Conservation (phyloP, 495 filamentous ascomycete genomes). For the Bryoglossum gracile region DNA sequence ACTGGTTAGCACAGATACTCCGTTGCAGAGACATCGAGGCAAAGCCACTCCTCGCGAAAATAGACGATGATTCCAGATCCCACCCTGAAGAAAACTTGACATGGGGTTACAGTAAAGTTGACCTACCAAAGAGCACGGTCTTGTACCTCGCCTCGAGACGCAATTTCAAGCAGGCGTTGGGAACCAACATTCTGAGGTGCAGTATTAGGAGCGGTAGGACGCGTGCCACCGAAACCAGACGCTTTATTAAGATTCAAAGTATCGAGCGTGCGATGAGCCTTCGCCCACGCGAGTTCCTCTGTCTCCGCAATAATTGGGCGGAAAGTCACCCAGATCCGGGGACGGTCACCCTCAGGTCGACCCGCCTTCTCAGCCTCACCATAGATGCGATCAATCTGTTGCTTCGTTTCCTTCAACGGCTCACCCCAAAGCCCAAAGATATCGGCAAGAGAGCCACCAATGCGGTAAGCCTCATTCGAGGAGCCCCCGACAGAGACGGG, state of each 20-base stretch:
- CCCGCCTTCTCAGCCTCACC: slow-evolving; percentile 41
- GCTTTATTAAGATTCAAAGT: slow-evolving; percentile 30
- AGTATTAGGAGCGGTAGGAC: slow-evolving; percentile 28
- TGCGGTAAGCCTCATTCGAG: slow-evolving; percentile 44
- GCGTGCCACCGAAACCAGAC: slow-evolving; percentile 27
- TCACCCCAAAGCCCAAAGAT: slow-evolving; percentile 53
- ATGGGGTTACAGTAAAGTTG: too few relatives aligned
- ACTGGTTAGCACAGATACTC: too few relatives aligned
- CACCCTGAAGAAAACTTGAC: too few relatives aligned
- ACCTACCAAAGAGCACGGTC: slow-evolving; percentile 48
- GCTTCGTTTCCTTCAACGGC: slow-evolving; percentile 46
- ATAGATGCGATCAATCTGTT: slow-evolving; percentile 48
- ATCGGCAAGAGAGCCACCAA: slow-evolving; percentile 44
- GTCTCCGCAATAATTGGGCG: slow-evolving; percentile 48
- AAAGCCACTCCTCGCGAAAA: too few relatives aligned
- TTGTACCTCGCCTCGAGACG: slow-evolving; percentile 44
- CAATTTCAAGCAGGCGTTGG: slow-evolving; percentile 45
- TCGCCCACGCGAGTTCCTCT: slow-evolving; percentile 46
- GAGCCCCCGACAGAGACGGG: slow-evolving; percentile 47
- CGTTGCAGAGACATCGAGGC: too few relatives aligned
- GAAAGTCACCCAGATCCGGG: slow-evolving; percentile 51
- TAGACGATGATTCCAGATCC: too few relatives aligned
- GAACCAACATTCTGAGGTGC: slow-evolving; percentile 48
- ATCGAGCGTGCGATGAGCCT: slow-evolving; percentile 42
- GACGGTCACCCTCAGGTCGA: slow-evolving; percentile 29